phyloP scores from a whole-genome alignment of 371 early-diverging fungal species.

The Zychaea mexicana region DNA sequence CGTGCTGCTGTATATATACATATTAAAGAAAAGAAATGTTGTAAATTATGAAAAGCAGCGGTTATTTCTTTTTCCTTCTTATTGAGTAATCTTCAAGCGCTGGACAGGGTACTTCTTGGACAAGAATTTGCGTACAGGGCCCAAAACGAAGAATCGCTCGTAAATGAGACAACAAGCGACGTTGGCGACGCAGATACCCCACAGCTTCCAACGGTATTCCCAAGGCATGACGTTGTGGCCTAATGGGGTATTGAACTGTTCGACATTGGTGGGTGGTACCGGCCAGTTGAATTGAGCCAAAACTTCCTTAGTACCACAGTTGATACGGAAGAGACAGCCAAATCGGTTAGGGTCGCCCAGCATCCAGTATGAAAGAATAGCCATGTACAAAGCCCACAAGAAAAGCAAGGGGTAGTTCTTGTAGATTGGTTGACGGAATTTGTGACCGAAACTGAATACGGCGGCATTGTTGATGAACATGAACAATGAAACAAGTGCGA shows the following conservation, averaged over 20 bases:
- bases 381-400: constrained; percentile 56
- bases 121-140: constrained; percentile 40
- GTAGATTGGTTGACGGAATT: constrained; percentile 65
- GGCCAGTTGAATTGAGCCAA: constrained; percentile 55
- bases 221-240: constrained; percentile 76
- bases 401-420: constrained; percentile 63
- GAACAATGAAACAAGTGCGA: constrained; percentile 65
- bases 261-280: constrained; percentile 51
- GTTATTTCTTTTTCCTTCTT: too few species aligned
- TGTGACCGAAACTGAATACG: constrained; percentile 72
- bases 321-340: constrained; percentile 73
- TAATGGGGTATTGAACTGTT: constrained; percentile 55
- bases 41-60: too few species aligned
- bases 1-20: too few species aligned
- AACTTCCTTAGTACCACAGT: constrained; percentile 65
- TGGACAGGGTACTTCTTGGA: constrained; percentile 35
- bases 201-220: constrained; percentile 66
- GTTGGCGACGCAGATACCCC: constrained; percentile 49
- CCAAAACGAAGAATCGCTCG: constrained; percentile 55
- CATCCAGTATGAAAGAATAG: constrained; percentile 54
- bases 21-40: too few species aligned
- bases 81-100: constrained; percentile 29
- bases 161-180: constrained; percentile 35
- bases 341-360: constrained; percentile 75
- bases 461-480: constrained; percentile 74